Conservation (phyloP, 495 filamentous ascomycete species). For the Xylaria curta region DNA sequence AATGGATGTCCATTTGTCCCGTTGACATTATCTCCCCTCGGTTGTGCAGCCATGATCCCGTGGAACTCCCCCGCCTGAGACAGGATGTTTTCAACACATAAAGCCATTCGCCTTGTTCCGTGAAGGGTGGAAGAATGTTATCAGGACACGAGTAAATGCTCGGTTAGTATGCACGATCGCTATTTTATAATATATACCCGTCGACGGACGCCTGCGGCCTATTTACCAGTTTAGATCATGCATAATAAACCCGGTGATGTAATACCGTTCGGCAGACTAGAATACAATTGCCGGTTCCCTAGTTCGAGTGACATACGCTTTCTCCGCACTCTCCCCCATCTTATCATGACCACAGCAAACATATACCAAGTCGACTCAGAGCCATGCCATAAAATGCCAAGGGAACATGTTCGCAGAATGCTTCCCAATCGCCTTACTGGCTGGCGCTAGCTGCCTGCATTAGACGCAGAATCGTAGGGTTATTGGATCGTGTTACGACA, state of each 20-base stretch:
- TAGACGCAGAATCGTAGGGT: neutral
- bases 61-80: neutral
- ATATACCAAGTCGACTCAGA: conserved; percentile 8
- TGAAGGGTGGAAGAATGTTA: neutral
- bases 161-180: neutral
- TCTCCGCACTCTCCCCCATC: conserved; percentile 19
- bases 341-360: neutral
- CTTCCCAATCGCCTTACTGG: neutral
- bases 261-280: neutral
- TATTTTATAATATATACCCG: conserved; percentile 1
- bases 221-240: neutral
- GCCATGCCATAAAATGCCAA: neutral
- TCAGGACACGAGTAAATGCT: neutral
- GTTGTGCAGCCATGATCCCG: neutral
- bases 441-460: neutral
- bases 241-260: neutral
- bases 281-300: conserved; percentile 19
- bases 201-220: neutral
- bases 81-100: neutral
- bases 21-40: neutral
- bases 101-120: neutral
- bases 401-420: neutral
- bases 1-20: conserved; percentile 28
- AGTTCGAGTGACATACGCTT: neutral
- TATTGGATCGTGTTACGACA: neutral